Conservation (phyloP, 2,329 filamentous ascomycete species). For the Pseudogymnoascus sp. region DNA sequence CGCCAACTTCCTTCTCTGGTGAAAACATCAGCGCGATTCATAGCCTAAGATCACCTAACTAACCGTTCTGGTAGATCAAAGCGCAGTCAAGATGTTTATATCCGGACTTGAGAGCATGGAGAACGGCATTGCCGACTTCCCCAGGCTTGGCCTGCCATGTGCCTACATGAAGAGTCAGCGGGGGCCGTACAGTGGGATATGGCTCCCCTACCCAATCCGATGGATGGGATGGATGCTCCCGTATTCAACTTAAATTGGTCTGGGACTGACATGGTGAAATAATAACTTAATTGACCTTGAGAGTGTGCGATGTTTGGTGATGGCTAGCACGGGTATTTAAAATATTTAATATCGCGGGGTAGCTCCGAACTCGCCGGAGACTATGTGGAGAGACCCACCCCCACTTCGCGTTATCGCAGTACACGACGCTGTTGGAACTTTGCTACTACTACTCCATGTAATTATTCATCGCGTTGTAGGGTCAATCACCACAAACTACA, state of each 20-base stretch:
- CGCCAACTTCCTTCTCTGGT: slow-evolving; percentile 33
- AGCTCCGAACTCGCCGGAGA: background rate
- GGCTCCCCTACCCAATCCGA: slow-evolving; percentile 26
- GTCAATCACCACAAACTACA: background rate
- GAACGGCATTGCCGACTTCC: slow-evolving; percentile 38
- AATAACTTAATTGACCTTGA: slow-evolving; percentile 17
- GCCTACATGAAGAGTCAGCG: background rate
- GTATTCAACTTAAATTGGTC: background rate
- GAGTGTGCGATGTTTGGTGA: background rate
- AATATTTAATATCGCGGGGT: background rate
- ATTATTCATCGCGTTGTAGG: background rate
- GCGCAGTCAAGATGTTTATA: slow-evolving; percentile 33
- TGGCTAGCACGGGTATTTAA: background rate
- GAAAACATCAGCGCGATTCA: background rate
- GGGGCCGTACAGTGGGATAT: background rate
- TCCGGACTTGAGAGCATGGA: slow-evolving; percentile 55
- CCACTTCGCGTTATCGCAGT: background rate
- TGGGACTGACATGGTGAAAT: slow-evolving; percentile 5
- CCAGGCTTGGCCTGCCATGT: slow-evolving; percentile 21
- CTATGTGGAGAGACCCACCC: background rate
- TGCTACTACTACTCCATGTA: background rate
- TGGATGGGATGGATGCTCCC: slow-evolving; percentile 30
- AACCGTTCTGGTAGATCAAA: slow-evolving; percentile 14
- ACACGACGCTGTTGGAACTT: background rate
- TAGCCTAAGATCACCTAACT: background rate